phyloP scores from a whole-genome alignment of 2,329 filamentous ascomycete genomes.

The Biscogniauxia marginata region DNA sequence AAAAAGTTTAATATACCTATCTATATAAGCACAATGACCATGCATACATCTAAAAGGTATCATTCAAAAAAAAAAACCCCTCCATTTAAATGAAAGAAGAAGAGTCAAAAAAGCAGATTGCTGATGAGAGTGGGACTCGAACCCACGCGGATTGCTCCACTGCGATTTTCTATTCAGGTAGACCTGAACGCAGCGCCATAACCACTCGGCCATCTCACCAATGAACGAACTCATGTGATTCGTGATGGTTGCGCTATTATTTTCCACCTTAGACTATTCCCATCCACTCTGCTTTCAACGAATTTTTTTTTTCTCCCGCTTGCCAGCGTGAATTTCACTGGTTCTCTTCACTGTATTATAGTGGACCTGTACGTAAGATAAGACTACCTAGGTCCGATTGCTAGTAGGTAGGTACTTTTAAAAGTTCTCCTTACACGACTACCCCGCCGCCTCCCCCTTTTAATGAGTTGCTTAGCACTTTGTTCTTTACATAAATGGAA shows the following conservation, averaged over 20 bases:
- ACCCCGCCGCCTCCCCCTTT: no score
- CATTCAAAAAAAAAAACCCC: no score
- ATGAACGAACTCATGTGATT: neutral
- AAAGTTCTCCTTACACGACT: no score
- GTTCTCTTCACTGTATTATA: neutral
- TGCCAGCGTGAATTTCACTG: neutral
- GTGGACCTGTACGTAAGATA: neutral
- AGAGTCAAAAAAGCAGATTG: neutral
- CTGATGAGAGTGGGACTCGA: constrained; percentile 40
- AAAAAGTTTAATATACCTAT: no score
- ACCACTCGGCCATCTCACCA: constrained; percentile 29
- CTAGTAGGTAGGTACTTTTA: no score
- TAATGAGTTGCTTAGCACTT: no score
- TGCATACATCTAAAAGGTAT: no score
- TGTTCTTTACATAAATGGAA: no score
- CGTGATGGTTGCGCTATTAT: neutral
- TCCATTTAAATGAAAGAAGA: neutral
- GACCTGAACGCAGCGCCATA: constrained; percentile 31
- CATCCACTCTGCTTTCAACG: neutral
- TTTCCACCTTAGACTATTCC: neutral
- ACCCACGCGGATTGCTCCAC: constrained; percentile 40
- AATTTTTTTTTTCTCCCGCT: neutral
- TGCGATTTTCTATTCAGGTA: constrained; percentile 18
- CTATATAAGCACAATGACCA: no score
- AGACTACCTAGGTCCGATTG: no score